Evolutionary conservation across 176 grass and related monocot species (phyloP).

Genomic region (Bromus sterilis): DNA sequence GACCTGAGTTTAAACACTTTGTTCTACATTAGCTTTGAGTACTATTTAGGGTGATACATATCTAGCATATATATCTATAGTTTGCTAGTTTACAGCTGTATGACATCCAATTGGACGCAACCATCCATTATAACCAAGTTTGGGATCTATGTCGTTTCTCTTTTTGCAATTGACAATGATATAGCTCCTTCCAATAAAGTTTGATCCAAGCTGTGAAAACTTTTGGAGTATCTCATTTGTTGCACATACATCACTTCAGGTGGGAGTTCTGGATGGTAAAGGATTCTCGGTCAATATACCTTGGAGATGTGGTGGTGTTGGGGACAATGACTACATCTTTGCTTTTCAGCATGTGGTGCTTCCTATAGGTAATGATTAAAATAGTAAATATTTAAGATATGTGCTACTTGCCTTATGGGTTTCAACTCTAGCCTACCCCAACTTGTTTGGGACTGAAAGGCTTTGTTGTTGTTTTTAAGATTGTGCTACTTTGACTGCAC

Average conservation of each 20-base stretch:
- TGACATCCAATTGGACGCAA: not conserved
- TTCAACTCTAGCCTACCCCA: no score
- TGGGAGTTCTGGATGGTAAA: slow-evolving; percentile 62
- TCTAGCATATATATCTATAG: not conserved
- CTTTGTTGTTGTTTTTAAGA: no score
- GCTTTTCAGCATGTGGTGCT: slow-evolving; percentile 83
- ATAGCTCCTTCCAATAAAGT: not conserved
- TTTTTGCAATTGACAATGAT: not conserved
- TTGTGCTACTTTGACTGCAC: no score
- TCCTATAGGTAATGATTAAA: slow-evolving; percentile 65
- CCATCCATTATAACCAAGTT: not conserved
- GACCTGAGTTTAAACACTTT: not conserved
- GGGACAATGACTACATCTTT: slow-evolving; percentile 92
- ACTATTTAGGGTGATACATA: not conserved
- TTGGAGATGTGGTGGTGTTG: slow-evolving; percentile 87
- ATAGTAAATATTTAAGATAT: not conserved
- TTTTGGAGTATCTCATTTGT: slow-evolving; percentile 23
- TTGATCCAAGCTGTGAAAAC: slow-evolving; percentile 7
- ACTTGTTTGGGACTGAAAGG: no score
- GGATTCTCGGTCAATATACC: slow-evolving; percentile 97
- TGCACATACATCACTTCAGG: slow-evolving; percentile 35
- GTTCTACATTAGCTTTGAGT: not conserved
- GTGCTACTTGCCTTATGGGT: no score
- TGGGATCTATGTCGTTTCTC: not conserved
- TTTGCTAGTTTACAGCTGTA: not conserved